These are phyloP conservation scores for Nicotiana knightiana DNA, from an alignment of 257 asterid species.

Conservation along the genomic window DNA sequence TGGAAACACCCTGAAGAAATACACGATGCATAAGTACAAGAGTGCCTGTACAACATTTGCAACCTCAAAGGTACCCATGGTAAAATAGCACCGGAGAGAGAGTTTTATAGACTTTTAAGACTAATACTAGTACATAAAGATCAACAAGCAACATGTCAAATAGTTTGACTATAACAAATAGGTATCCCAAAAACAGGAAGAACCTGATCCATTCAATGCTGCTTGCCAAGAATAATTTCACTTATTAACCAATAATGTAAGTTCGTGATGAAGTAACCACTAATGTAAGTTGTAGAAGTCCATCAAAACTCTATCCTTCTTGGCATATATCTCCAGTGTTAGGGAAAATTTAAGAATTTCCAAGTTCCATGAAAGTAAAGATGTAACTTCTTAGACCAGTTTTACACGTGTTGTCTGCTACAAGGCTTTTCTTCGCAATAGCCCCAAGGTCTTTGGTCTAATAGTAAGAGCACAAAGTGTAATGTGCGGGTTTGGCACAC, in stretches of 20 bases:
- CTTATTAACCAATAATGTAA: not conserved
- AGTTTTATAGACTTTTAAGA: not conserved
- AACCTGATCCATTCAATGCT: not conserved
- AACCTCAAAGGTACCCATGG: not conserved
- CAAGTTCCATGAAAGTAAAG: not conserved
- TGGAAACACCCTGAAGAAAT: no score
- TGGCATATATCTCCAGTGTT: not conserved
- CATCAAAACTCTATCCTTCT: not conserved
- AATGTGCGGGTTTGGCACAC: not conserved
- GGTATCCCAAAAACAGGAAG: not conserved
- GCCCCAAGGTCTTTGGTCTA: not conserved
- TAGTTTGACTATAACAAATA: not conserved
- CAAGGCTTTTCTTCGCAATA: not conserved
- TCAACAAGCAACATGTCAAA: not conserved
- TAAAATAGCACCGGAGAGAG: not conserved
- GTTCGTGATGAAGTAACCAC: not conserved
- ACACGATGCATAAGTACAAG: not conserved
- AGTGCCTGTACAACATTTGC: not conserved
- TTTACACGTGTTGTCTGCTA: not conserved
- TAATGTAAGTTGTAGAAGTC: not conserved
- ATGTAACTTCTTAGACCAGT: not conserved
- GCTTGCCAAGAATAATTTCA: not conserved
- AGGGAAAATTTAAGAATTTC: not conserved
- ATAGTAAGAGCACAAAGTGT: not conserved
- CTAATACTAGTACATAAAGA: not conserved